A percentile compares a stretch with the other conserved stretches of the same genome.
Evolutionary conservation across 805 yeast genomes (phyloP).

Genomic region (Candida koratica): DNA sequence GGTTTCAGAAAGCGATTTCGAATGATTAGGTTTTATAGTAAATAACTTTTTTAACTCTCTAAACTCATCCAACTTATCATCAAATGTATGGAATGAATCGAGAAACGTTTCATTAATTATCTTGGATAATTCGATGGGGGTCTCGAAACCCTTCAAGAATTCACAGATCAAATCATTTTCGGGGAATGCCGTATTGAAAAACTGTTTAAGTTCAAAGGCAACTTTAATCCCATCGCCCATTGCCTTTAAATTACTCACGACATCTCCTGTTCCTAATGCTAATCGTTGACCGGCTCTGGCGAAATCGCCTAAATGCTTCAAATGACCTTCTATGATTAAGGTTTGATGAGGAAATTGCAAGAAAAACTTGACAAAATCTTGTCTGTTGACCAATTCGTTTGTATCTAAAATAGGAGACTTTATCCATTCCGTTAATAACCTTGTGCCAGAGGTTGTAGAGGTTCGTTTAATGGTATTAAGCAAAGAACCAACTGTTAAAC

Average conservation of each 20-base stretch:
- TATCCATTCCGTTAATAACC: slow-evolving; percentile 78
- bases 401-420: slow-evolving; percentile 69
- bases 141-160: slow-evolving; percentile 25
- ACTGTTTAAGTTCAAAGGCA: slow-evolving; percentile 19
- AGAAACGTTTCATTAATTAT: slow-evolving; percentile 36
- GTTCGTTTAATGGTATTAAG: slow-evolving; percentile 70
- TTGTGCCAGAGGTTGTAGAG: slow-evolving; percentile 73
- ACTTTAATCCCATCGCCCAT: slow-evolving; percentile 31
- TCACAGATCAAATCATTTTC: slow-evolving; percentile 21
- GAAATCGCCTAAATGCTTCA: slow-evolving; percentile 53
- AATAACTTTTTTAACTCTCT: slow-evolving; percentile 16
- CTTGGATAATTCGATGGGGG: slow-evolving; percentile 40
- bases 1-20: slow-evolving; percentile 23
- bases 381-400: slow-evolving; percentile 51
- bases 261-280: slow-evolving; percentile 32
- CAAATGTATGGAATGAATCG: slow-evolving; percentile 4
- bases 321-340: slow-evolving; percentile 21
- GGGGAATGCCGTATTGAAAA: slow-evolving; percentile 16
- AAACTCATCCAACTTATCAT: slow-evolving; percentile 9
- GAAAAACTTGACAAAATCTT: slow-evolving; percentile 32
- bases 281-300: slow-evolving; percentile 55
- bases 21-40: slow-evolving; percentile 35
- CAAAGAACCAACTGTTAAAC: slow-evolving; percentile 63
- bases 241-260: slow-evolving; percentile 25
- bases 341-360: slow-evolving; percentile 7